Conservation (phyloP, 2,329 filamentous ascomycete species). For the Colletotrichum gigasporum region DNA sequence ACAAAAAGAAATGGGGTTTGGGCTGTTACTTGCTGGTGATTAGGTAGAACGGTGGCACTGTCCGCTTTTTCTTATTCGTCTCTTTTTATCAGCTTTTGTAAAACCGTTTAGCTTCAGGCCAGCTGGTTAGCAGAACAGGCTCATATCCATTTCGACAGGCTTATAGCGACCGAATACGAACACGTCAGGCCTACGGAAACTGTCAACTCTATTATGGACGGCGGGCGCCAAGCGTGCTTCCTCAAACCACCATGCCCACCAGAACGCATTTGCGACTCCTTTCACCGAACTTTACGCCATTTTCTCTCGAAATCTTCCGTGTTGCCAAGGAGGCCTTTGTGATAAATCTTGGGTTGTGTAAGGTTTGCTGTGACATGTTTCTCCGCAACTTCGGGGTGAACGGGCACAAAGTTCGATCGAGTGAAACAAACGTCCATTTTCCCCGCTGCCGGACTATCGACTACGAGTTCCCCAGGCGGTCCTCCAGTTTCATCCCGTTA, state of each 20-base stretch:
- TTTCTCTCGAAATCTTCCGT: too few relatives aligned
- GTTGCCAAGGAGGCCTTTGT: too few relatives aligned
- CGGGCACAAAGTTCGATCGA: neutral
- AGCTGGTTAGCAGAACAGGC: neutral
- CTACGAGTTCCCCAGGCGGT: constrained; percentile 2
- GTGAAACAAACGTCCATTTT: neutral
- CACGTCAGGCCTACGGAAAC: neutral
- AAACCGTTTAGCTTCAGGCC: too few relatives aligned
- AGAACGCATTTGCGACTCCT: neutral
- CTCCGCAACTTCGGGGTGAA: neutral
- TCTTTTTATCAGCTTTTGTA: too few relatives aligned
- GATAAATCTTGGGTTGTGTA: too few relatives aligned
- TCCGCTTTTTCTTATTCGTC: neutral
- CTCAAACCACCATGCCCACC: neutral
- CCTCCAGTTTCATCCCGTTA: constrained; percentile 14
- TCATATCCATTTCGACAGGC: neutral
- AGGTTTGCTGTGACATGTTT: too few relatives aligned
- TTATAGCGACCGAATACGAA: constrained; percentile 11
- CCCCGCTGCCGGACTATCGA: neutral
- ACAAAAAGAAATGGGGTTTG: neutral
- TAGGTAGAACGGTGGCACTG: neutral
- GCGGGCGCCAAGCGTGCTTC: neutral
- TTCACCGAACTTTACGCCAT: neutral
- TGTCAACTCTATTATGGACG: neutral
- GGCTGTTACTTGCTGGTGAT: neutral